Evolutionary conservation across 805 yeast species (phyloP), one percentile per base, ranked within the genome.

Genomic region (Zygosaccharomyces lentus): DNA sequence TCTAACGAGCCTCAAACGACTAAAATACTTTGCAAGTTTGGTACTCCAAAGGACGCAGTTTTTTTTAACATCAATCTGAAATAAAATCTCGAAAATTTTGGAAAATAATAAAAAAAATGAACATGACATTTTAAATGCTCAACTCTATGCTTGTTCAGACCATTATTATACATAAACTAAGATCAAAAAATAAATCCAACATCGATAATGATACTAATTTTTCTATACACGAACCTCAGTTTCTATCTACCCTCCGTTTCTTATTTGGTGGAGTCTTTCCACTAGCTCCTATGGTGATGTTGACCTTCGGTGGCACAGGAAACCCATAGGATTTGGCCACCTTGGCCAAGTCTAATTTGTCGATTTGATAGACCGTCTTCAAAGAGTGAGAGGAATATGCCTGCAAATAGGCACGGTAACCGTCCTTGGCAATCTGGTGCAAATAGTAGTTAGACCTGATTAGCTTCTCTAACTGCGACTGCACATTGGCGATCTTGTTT

Each of bases 311-410:
- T 40, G 99, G 98, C 21, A 87, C 83, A 31, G 82, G 81, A 70
- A 93, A 93, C 8, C 99, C 99, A 67, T 87, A 93, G 10, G 96
- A 84, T 66, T 84, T 87, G 45, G 97, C 99, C 25, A 93, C 97
- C 71, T 91, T 93, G 29, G 82, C 91, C 53, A 93, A 73, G 66
- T 93, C 99, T 50, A 93, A 75, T 70, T 90, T 88, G 69, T 93
- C 98, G 58, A 93, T 88, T 70, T 90, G 95, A 65, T 93, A 93
- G 12, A 93, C 99, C 1, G 96, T 87, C 68, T 93, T 93, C 68
- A 93, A 75, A 62, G 90, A 96, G 69, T 93, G 99, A 17, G 96
- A 85, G 6, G 99, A 90, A 64, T 93, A 93, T 4, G 99, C 98
- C 71, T 93, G 99, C 60, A 93, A 75, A 68, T 93, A 93, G 2